Evolutionary conservation across 352 stramenopile species (phyloP), one percentile per base, ranked within the genome.

Genomic region (Phytophthora litchii): DNA sequence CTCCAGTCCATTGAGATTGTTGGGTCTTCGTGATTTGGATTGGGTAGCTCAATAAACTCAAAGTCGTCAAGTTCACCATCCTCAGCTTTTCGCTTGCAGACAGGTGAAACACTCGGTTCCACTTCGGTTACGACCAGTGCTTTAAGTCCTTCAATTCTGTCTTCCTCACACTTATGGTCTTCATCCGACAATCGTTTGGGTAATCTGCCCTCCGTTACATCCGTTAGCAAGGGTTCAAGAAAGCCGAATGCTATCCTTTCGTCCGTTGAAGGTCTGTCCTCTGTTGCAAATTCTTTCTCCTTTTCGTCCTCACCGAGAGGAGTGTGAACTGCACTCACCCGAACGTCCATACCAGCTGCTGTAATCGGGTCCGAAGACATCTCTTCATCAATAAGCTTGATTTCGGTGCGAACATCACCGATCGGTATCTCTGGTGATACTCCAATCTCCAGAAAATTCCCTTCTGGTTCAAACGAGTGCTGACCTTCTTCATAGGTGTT

Each of bases 401-500:
- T 29, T 29, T 53, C 31, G 8, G 3, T 6, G 19, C 8, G 0
- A 34, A 23, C 27, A 12, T 38, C 11, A n/a, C 46, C 41, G 3
- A 8, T 38, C 31, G 9, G 11, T 16, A 35, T 9, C 5, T 49
- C 40, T 14, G 12, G n/a, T 10, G 25, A 21, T 25, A 54, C 25
- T 4, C n/a, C 45, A 44, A 45, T 36, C 8, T 64, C 60, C 23
- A 57, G 37, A 41, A 37, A 19, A 9, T 11, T 64, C 19, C 54
- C 62, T 60, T 67, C 57, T 23, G 56, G 31, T 27, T 72, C 46
- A 67, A 72, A 67, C 21, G 21, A 40, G 13, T 55, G 49, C 8
- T 63, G 44, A 23, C 67, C 63, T 29, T 67, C 45, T 25, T 67
- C 57, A 32, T 67, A 72, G 10, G 13, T 48, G 21, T 72, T 51